Conservation (phyloP, 495 filamentous ascomycete genomes). For the Daldinia concentrica region DNA sequence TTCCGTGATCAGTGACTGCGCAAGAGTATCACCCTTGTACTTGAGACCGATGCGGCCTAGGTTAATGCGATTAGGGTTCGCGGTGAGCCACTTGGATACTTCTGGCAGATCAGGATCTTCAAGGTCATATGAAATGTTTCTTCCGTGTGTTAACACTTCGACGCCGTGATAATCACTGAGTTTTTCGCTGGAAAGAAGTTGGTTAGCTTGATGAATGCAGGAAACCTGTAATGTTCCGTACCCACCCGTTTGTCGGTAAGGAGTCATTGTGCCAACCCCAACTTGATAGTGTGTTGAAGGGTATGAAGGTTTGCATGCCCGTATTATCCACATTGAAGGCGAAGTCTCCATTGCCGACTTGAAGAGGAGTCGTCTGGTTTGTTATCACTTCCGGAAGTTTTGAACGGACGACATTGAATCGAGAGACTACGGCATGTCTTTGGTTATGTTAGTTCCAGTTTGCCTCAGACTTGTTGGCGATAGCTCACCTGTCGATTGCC, state of each 20-base stretch:
- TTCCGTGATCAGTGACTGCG: slow-evolving; percentile 37
- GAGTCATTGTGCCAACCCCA: slow-evolving; percentile 58
- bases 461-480: background rate
- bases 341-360: slow-evolving; percentile 64
- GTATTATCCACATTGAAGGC: slow-evolving; percentile 63
- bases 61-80: slow-evolving; percentile 57
- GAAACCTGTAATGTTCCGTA: background rate
- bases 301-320: slow-evolving; percentile 62
- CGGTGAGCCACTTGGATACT: slow-evolving; percentile 54
- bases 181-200: slow-evolving; percentile 20
- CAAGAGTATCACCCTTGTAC: slow-evolving; percentile 49
- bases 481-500: slow-evolving; percentile 23
- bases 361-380: slow-evolving; percentile 56
- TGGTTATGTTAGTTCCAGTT: slow-evolving; percentile 5
- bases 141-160: slow-evolving; percentile 50
- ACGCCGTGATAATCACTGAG: slow-evolving; percentile 43
- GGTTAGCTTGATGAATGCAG: background rate
- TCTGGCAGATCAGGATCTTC: slow-evolving; percentile 51
- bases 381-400: slow-evolving; percentile 29
- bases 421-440: slow-evolving; percentile 32
- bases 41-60: slow-evolving; percentile 57
- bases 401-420: slow-evolving; percentile 28
- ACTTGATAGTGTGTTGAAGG: slow-evolving; percentile 57
- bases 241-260: slow-evolving; percentile 45
- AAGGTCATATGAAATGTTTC: slow-evolving; percentile 53